Conservation (phyloP, 257 asterid species). For the Nyctanthes arbortristis region DNA sequence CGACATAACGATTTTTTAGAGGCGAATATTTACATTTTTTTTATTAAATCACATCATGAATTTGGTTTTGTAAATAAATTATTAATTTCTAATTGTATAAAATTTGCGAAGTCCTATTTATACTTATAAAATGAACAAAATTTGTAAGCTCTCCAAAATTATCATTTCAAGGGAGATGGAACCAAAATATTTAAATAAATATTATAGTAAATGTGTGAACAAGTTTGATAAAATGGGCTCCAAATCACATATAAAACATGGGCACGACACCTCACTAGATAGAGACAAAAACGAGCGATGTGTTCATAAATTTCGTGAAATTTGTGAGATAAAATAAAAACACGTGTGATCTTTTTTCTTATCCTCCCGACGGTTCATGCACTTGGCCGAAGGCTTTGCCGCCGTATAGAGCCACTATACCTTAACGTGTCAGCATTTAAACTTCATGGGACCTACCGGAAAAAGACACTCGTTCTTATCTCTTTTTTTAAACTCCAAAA, state of each 20-base stretch:
- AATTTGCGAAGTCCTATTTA: no score
- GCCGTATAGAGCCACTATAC: constrained; percentile 36
- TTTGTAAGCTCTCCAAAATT: no score
- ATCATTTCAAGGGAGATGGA: no score
- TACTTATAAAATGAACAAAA: no score
- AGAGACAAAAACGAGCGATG: neutral
- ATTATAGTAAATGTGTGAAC: no score
- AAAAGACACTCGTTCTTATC: constrained; percentile 61
- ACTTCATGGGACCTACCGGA: constrained; percentile 37
- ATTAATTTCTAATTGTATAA: no score
- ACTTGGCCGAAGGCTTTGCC: constrained; percentile 55
- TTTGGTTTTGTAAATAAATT: no score
- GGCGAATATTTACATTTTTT: no score
- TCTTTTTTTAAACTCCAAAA: neutral
- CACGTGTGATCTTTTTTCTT: neutral
- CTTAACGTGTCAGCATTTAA: constrained; percentile 49
- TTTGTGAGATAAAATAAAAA: neutral
- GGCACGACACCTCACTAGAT: neutral
- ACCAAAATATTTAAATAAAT: no score
- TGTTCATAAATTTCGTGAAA: neutral
- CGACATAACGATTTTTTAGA: no score
- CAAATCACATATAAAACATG: neutral
- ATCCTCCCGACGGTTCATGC: constrained; percentile 34
- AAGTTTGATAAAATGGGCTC: no score
- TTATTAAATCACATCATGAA: no score